Percentiles rank a stretch among this genome's conserved stretches.
These are phyloP conservation scores for Exophiala mesophila DNA, from an alignment of 2,329 filamentous ascomycete species.

Conservation along the genomic window DNA sequence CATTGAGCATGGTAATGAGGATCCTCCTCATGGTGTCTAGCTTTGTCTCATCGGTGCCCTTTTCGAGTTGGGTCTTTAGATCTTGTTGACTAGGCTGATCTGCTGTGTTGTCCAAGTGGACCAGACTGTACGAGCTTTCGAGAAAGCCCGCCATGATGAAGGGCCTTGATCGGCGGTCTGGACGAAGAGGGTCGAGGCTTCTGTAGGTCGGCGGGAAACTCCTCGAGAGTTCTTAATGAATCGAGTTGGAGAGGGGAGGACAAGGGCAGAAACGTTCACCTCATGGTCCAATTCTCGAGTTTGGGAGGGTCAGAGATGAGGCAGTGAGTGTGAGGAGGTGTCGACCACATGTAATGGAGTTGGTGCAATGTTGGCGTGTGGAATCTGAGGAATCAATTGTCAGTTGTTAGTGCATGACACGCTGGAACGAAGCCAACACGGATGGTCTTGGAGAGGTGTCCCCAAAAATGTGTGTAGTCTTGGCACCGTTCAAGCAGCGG, in stretches of 20 bases:
- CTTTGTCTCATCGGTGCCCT: constrained; percentile 88
- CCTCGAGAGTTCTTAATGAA: too few species aligned
- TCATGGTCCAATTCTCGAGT: not conserved
- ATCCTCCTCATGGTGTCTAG: constrained; percentile 95
- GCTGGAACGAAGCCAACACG: too few species aligned
- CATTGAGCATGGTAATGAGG: constrained; percentile 89
- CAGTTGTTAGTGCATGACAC: too few species aligned
- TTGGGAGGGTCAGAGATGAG: not conserved
- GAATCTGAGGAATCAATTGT: too few species aligned
- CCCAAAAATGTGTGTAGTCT: constrained; percentile 8
- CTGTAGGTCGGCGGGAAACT: too few species aligned
- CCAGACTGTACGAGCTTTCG: constrained; percentile 91
- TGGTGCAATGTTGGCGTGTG: not conserved
- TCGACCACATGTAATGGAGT: not conserved
- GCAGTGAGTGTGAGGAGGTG: not conserved
- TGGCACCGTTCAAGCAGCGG: too few species aligned
- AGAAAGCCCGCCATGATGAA: constrained; percentile 84
- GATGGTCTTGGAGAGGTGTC: constrained; percentile 4
- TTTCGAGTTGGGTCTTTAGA: constrained; percentile 87
- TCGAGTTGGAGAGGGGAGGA: not conserved
- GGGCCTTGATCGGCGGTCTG: not conserved
- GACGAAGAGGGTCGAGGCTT: not conserved
- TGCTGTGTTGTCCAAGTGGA: constrained; percentile 94
- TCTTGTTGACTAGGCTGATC: constrained; percentile 88
- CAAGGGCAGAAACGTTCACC: not conserved